Percentiles rank a stretch among this genome's conserved stretches.
phyloP scores from a whole-genome alignment of 208 protist genomes.

The Acanthamoeba pearcei region DNA sequence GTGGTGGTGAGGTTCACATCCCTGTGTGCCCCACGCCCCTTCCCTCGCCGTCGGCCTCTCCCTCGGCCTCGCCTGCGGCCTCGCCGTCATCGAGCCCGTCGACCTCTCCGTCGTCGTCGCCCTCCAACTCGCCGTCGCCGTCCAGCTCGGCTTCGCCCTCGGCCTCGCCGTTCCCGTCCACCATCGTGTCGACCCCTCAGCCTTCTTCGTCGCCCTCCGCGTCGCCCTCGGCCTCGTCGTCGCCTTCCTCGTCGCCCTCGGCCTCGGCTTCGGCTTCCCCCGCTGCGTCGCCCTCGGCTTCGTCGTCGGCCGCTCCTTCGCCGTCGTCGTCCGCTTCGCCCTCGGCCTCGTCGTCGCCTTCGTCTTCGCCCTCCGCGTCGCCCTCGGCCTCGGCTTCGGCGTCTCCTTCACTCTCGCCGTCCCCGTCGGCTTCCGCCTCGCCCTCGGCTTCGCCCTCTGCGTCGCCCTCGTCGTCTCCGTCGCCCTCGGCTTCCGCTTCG shows the following conservation, averaged over 20 bases:
- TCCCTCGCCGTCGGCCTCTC: not conserved
- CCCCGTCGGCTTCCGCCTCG: not conserved
- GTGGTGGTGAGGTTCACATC: not conserved
- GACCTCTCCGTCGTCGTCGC: not conserved
- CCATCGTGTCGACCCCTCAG: not conserved
- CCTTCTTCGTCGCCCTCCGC: not conserved
- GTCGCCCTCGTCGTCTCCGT: not conserved
- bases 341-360: not conserved
- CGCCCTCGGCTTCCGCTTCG: not conserved
- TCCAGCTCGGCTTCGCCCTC: not conserved
- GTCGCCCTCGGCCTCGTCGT: not conserved
- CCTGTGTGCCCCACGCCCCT: not conserved
- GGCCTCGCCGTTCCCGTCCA: not conserved
- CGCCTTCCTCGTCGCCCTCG: not conserved
- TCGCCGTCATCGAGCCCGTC: not conserved
- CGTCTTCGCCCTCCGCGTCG: not conserved
- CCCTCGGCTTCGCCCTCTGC: not conserved
- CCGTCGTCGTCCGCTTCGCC: not conserved
- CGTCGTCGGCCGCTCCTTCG: not conserved
- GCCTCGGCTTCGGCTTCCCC: not conserved
- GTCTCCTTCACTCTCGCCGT: not conserved
- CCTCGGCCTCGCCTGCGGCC: not conserved
- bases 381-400: not conserved
- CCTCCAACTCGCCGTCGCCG: not conserved
- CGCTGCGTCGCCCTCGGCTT: not conserved